Conservation (phyloP, 106 monocot genomes). For the Acorus gramineus region DNA sequence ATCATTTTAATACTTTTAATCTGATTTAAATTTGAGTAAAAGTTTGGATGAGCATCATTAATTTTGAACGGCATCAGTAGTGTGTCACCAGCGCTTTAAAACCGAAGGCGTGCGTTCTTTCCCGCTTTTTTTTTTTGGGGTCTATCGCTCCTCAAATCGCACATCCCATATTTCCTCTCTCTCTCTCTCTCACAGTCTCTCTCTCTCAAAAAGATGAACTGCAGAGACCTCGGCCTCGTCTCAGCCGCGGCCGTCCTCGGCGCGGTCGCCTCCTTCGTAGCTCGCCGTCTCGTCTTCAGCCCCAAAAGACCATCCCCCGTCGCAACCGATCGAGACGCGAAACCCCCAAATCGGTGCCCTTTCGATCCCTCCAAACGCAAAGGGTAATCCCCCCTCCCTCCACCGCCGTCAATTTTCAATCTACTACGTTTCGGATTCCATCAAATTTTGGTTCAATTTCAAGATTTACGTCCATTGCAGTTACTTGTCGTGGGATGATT, state of each 20-base stretch:
- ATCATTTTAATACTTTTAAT: too few species aligned
- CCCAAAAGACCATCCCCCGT: conserved; percentile 6
- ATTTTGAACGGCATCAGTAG: too few species aligned
- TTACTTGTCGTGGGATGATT: conserved; percentile 92
- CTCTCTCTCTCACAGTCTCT: neutral
- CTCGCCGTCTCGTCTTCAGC: conserved; percentile 27
- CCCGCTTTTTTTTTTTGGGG: too few species aligned
- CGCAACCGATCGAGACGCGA: conserved; percentile 10
- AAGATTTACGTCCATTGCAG: conserved; percentile 16
- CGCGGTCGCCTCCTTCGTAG: conserved; percentile 32
- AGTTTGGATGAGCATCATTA: too few species aligned
- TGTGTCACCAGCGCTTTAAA: too few species aligned
- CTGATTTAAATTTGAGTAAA: too few species aligned
- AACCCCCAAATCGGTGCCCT: conserved; percentile 24
- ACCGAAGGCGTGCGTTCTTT: too few species aligned
- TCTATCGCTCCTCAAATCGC: too few species aligned
- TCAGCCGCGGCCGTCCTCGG: conserved; percentile 44
- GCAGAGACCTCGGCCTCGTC: conserved; percentile 36
- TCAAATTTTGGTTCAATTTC: neutral
- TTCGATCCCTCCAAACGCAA: conserved; percentile 76
- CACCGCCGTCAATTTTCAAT: too few species aligned
- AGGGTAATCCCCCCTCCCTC: conserved; percentile 21
- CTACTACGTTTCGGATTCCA: too few species aligned
- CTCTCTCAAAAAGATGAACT: conserved; percentile 9
- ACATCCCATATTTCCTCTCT: neutral